Conservation (phyloP, 179 eudicot species). For the Beta lomatogona region DNA sequence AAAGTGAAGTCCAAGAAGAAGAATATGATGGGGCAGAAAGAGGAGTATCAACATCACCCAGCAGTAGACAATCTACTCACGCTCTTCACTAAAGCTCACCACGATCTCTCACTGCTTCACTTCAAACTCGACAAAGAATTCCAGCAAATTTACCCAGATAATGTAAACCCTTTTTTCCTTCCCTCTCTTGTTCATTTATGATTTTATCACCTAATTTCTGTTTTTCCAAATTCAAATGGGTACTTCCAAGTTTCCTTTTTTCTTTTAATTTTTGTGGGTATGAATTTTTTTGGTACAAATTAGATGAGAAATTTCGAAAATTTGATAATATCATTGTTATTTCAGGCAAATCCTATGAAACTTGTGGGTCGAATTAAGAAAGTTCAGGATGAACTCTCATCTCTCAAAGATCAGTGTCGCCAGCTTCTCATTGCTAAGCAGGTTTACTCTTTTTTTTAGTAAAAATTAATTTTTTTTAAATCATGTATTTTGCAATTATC, state of each 20-base stretch:
- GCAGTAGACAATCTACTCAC: constrained; percentile 60
- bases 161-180: constrained; percentile 36
- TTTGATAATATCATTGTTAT: constrained; percentile 9
- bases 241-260: not conserved
- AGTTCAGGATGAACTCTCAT: constrained; percentile 68
- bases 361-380: constrained; percentile 73
- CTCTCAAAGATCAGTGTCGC: constrained; percentile 79
- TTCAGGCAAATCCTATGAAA: constrained; percentile 87
- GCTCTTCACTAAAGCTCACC: constrained; percentile 63
- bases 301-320: not conserved
- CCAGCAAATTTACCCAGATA: constrained; percentile 62
- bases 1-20: too few relatives aligned
- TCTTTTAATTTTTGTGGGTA: not conserved
- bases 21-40: constrained; percentile 1
- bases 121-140: constrained; percentile 75
- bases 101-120: constrained; percentile 64
- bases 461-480: not conserved
- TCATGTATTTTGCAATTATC: not conserved
- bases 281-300: not conserved
- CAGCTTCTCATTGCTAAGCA: constrained; percentile 87
- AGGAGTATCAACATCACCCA: constrained; percentile 42
- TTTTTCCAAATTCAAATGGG: not conserved
- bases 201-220: not conserved
- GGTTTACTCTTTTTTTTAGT: constrained; percentile 38
- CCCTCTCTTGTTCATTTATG: not conserved